phyloP scores from a whole-genome alignment of 352 stramenopile genomes.

The Sclerospora graminicola region DNA sequence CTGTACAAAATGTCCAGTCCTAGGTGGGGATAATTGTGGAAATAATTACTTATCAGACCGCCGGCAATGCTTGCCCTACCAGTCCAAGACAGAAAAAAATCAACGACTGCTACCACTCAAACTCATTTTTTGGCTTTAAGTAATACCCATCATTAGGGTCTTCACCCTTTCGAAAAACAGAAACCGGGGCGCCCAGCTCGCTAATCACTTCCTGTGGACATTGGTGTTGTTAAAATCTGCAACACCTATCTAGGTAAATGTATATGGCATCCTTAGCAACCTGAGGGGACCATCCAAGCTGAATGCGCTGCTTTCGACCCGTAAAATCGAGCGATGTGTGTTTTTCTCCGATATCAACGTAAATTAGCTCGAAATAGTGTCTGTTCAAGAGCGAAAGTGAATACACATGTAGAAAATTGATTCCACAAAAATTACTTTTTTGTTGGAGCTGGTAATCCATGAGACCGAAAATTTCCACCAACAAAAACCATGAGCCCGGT shows the following conservation, averaged over 20 bases:
- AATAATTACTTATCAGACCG: conserved; percentile 58
- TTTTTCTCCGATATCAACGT: conserved; percentile 37
- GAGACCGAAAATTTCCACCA: conserved; percentile 33
- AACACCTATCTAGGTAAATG: background rate
- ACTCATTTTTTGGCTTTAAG: background rate
- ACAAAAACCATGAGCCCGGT: conserved; percentile 62
- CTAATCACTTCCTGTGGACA: conserved; percentile 57
- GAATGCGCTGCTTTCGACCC: conserved; percentile 50
- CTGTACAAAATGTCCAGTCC: conserved; percentile 74
- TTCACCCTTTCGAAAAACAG: conserved; percentile 69
- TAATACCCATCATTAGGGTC: conserved; percentile 57
- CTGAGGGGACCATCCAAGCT: conserved; percentile 74
- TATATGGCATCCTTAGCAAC: conserved; percentile 15
- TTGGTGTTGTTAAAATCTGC: background rate
- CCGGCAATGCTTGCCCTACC: conserved; percentile 37
- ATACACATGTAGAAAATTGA: background rate
- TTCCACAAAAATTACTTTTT: conserved; percentile 29
- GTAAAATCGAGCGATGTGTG: conserved; percentile 40
- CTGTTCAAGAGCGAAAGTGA: conserved; percentile 17
- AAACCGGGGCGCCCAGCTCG: conserved; percentile 60
- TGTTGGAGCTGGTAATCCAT: conserved; percentile 24
- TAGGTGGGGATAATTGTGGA: conserved; percentile 81
- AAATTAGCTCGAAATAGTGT: conserved; percentile 67
- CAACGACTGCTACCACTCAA: background rate
- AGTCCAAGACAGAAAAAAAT: conserved; percentile 1